A percentile compares a stretch with the other conserved stretches of the same genome.
These are phyloP conservation scores for Leucocoprinus sp. DNA, from an alignment of 768 basidiomycete species.

Conservation along the genomic window DNA sequence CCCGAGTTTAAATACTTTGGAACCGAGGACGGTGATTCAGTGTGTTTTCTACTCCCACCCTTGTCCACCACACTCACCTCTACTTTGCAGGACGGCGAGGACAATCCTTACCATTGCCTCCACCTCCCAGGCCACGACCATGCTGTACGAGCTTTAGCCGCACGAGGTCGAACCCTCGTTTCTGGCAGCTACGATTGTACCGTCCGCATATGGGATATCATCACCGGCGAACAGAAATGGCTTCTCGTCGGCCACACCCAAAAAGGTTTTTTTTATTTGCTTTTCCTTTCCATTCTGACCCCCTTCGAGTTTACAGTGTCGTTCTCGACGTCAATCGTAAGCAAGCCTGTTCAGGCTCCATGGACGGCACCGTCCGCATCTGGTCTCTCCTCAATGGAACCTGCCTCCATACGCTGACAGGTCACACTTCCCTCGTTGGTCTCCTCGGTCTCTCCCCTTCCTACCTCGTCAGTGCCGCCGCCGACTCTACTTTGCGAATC, in stretches of 20 bases:
- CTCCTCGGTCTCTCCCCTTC: slow-evolving; percentile 85
- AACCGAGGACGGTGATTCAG: slow-evolving; percentile 42
- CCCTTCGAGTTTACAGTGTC: slow-evolving; percentile 77
- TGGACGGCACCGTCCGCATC: slow-evolving; percentile 95
- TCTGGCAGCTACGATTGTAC: slow-evolving; percentile 96
- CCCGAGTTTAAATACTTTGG: slow-evolving; percentile 66
- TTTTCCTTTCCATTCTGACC: not conserved
- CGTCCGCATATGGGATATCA: slow-evolving; percentile 92
- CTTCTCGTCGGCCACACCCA: slow-evolving; percentile 82
- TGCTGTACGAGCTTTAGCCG: slow-evolving; percentile 88
- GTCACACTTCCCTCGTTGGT: slow-evolving; percentile 93
- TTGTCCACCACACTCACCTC: slow-evolving; percentile 10
- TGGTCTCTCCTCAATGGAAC: slow-evolving; percentile 85
- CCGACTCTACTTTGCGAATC: slow-evolving; percentile 88
- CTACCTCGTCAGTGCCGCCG: slow-evolving; percentile 89
- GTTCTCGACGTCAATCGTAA: slow-evolving; percentile 81
- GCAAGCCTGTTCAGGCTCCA: slow-evolving; percentile 93
- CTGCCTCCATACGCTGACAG: slow-evolving; percentile 72
- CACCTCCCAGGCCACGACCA: slow-evolving; percentile 85
- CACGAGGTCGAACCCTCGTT: slow-evolving; percentile 81
- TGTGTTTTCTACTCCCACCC: not conserved
- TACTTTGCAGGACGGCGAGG: slow-evolving; percentile 43
- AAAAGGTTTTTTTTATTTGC: slow-evolving; percentile 52
- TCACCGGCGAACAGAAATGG: slow-evolving; percentile 75
- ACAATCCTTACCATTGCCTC: slow-evolving; percentile 86